phyloP scores from a whole-genome alignment of 257 asterid genomes.

The Przewalskia tangutica region DNA sequence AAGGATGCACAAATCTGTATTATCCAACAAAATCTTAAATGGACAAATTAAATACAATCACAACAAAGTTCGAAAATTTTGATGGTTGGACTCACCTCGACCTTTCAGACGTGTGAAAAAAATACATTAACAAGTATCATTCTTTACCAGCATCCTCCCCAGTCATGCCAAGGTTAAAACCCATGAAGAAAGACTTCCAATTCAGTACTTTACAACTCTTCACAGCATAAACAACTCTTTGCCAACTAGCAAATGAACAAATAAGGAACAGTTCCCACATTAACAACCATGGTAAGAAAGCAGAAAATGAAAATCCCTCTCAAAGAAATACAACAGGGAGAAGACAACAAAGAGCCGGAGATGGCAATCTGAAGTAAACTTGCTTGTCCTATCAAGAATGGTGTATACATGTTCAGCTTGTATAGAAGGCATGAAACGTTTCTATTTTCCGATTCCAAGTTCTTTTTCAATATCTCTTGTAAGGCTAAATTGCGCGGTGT shows the following conservation, averaged over 20 bases:
- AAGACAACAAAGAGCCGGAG: neutral
- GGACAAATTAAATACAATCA: neutral
- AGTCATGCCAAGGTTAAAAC: neutral
- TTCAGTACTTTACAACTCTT: neutral
- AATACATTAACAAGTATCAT: neutral
- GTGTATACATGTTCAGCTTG: neutral
- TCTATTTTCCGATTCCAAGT: conserved; percentile 59
- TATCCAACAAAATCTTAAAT: neutral
- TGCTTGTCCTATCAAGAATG: neutral
- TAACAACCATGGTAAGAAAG: neutral
- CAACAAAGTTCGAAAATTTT: neutral
- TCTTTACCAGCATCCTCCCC: neutral
- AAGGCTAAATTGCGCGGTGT: conserved; percentile 77
- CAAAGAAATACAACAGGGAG: neutral
- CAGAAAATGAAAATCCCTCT: neutral
- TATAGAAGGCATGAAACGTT: neutral
- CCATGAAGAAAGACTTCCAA: neutral
- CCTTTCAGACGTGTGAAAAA: neutral
- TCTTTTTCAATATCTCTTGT: conserved; percentile 71
- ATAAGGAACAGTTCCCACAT: neutral
- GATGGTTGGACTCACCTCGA: neutral
- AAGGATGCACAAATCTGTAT: neutral
- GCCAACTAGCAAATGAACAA: neutral
- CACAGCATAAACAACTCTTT: conserved; percentile 1
- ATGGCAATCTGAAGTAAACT: conserved; percentile 1